Percentiles rank a stretch among this genome's conserved stretches.
phyloP scores from a whole-genome alignment of 2,329 filamentous ascomycete genomes.

The Malbranchea cinnamomea region DNA sequence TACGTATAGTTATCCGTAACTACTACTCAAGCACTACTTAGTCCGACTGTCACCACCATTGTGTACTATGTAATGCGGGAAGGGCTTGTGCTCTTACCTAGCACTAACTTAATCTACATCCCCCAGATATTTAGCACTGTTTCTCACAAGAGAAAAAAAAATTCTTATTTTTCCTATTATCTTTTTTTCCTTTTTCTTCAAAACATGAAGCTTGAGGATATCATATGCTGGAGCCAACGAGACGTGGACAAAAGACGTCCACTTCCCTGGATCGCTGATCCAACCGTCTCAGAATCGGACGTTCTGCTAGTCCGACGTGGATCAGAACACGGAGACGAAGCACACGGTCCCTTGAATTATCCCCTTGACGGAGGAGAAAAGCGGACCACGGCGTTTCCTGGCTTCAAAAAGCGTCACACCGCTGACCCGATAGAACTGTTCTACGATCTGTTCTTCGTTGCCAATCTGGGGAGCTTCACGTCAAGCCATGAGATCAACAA shows the following conservation, averaged over 20 bases:
- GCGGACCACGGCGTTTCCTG: background rate
- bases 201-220: constrained; percentile 3
- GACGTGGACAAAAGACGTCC: constrained; percentile 1
- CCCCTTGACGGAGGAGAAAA: background rate
- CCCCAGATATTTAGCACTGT: no score
- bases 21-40: no score
- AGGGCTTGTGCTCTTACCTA: no score
- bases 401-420: constrained; percentile 5
- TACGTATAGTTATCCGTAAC: no score
- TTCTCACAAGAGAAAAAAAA: no score
- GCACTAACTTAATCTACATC: no score
- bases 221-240: constrained; percentile 2
- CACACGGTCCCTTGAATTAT: background rate
- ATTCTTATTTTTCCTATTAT: no score
- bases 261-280: background rate
- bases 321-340: background rate
- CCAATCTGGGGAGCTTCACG: constrained; percentile 50
- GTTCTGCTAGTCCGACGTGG: background rate
- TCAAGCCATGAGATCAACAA: constrained; percentile 41
- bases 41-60: no score
- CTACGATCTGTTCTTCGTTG: constrained; percentile 47
- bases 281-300: constrained; percentile 1
- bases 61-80: no score
- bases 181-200: no score
- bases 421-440: constrained; percentile 38